A percentile compares a stretch with the other conserved stretches of the same genome.
Evolutionary conservation across 495 filamentous ascomycete genomes (phyloP).

Genomic region (Penicillium roqueforti): DNA sequence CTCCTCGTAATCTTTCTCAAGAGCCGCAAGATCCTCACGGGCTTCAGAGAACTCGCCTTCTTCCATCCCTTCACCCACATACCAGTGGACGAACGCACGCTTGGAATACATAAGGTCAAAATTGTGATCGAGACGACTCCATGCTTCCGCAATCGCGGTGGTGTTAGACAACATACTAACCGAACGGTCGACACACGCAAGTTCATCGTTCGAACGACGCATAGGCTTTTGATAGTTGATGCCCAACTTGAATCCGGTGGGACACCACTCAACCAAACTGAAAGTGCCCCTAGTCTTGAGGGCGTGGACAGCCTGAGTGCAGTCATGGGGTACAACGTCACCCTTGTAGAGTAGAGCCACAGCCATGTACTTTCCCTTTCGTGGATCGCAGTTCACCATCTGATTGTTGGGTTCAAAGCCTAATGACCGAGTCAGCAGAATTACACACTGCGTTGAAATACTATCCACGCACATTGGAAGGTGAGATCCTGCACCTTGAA

Average conservation of each 20-base stretch:
- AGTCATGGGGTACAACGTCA: conserved; percentile 83
- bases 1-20: conserved; percentile 92
- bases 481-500: conserved; percentile 87
- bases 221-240: conserved; percentile 90
- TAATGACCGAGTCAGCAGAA: conserved; percentile 21
- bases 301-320: conserved; percentile 63
- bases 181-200: conserved; percentile 79
- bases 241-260: conserved; percentile 92
- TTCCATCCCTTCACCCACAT: conserved; percentile 94
- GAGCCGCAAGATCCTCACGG: conserved; percentile 81
- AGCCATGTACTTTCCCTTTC: conserved; percentile 93
- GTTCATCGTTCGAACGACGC: conserved; percentile 69
- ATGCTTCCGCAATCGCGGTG: conserved; percentile 86
- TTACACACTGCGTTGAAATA: conserved; percentile 2
- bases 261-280: conserved; percentile 93
- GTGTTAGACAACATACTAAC: conserved; percentile 93
- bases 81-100: conserved; percentile 94
- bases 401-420: conserved; percentile 93
- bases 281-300: conserved; percentile 85
- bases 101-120: conserved; percentile 98
- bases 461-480: conserved; percentile 64
- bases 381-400: conserved; percentile 92
- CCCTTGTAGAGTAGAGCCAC: conserved; percentile 86
- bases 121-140: conserved; percentile 84
- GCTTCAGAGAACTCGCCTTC: conserved; percentile 92